Conservation (phyloP, 164 flowering plant species). For the Macadamia integrifolia region DNA sequence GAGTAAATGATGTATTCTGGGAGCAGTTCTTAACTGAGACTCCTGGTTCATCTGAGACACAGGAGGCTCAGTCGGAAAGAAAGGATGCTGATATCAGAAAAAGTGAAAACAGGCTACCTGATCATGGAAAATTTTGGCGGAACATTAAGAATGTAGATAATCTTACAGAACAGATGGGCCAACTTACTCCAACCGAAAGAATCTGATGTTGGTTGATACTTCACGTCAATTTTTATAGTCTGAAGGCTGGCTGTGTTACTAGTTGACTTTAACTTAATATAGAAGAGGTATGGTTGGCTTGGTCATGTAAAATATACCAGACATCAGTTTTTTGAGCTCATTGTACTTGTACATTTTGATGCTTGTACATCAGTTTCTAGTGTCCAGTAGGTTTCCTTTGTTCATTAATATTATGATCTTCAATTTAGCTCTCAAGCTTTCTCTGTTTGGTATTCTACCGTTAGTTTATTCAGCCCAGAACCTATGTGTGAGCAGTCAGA, state of each 20-base stretch:
- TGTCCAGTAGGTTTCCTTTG: not conserved
- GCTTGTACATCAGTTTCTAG: constrained; percentile 6
- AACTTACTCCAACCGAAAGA: constrained; percentile 41
- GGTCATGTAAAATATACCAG: constrained; percentile 16
- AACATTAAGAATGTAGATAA: constrained; percentile 40
- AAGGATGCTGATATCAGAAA: constrained; percentile 21
- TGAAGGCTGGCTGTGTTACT: constrained; percentile 12
- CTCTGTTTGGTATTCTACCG: no score
- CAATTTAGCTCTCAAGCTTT: no score
- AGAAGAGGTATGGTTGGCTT: constrained; percentile 20
- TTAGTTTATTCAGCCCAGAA: no score
- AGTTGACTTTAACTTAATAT: constrained; percentile 4
- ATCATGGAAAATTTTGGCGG: constrained; percentile 40
- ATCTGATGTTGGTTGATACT: constrained; percentile 22
- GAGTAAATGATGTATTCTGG: constrained; percentile 74
- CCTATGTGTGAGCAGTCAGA: no score
- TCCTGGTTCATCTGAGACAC: constrained; percentile 41
- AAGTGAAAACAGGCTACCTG: constrained; percentile 25
- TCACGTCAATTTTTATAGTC: constrained; percentile 8
- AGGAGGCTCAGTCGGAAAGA: constrained; percentile 49
- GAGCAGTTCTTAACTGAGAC: constrained; percentile 70
- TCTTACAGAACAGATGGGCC: constrained; percentile 50
- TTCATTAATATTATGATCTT: no score
- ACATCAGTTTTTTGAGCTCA: constrained; percentile 5
- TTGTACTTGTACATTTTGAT: constrained; percentile 2